phyloP scores from a whole-genome alignment of 2,329 filamentous ascomycete genomes.

The Zymoseptoria tritici region DNA sequence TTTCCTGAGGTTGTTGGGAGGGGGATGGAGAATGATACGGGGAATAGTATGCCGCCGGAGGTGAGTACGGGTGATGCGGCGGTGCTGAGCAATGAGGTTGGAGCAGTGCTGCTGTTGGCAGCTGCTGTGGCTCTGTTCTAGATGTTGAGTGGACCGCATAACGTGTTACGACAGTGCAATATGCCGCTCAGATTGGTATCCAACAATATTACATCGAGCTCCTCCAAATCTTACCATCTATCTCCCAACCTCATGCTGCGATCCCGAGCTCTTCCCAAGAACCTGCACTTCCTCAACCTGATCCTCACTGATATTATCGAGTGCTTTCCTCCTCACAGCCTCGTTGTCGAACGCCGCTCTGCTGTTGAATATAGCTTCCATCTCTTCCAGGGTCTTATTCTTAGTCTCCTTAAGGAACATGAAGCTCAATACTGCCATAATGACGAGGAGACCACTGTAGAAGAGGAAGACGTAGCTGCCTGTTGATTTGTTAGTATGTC shows the following conservation, averaged over 20 bases:
- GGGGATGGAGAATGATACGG: not conserved
- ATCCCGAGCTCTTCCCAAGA: not conserved
- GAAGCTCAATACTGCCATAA: conserved; percentile 36
- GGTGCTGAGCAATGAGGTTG: not conserved
- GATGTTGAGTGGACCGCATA: no score
- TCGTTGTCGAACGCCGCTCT: conserved; percentile 22
- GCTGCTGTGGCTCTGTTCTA: not conserved
- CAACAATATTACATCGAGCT: not conserved
- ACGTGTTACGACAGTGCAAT: not conserved
- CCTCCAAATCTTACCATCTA: not conserved
- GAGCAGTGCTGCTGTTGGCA: not conserved
- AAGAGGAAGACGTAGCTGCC: conserved; percentile 37
- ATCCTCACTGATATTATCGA: conserved; percentile 12
- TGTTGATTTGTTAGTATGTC: not conserved
- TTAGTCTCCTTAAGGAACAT: conserved; percentile 34
- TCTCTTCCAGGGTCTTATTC: conserved; percentile 32
- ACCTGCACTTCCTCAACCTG: conserved; percentile 5
- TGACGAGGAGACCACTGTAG: conserved; percentile 40
- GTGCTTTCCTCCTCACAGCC: conserved; percentile 12
- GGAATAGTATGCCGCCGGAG: not conserved
- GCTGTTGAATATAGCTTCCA: conserved; percentile 22
- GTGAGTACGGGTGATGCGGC: not conserved
- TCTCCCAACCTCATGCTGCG: not conserved
- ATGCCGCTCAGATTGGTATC: not conserved
- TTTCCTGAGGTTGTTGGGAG: conserved; percentile 11